Evolutionary conservation across 2,329 filamentous ascomycete genomes (phyloP).

Genomic region (Aureobasidium sp.): DNA sequence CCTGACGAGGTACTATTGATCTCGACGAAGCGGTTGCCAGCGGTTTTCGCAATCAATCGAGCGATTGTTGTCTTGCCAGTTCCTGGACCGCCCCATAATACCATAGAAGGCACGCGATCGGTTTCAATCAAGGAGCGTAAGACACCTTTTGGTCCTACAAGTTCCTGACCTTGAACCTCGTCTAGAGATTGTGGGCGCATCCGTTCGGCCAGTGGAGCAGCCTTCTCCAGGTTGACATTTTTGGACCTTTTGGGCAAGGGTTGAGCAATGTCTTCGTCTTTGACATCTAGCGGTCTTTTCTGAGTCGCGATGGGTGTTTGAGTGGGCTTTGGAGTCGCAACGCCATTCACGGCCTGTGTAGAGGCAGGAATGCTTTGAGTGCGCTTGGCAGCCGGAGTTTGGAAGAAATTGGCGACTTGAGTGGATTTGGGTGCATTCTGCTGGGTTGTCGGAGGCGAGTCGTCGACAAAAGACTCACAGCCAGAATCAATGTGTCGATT

Average conservation of each 20-base stretch:
- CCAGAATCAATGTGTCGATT: conserved; percentile 85
- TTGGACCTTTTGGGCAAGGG: conserved; percentile 57
- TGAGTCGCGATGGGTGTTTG: not conserved
- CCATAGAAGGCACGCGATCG: conserved; percentile 85
- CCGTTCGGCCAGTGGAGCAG: conserved; percentile 81
- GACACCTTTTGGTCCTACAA: conserved; percentile 78
- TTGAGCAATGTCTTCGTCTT: conserved; percentile 10
- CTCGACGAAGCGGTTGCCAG: conserved; percentile 82
- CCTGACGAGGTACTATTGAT: conserved; percentile 89
- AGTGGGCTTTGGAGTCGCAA: not conserved
- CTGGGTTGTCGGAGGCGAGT: conserved; percentile 35
- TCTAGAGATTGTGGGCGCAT: conserved; percentile 82
- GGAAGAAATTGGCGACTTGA: conserved; percentile 47
- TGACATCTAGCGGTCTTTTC: conserved; percentile 6
- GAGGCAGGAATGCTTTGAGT: not conserved
- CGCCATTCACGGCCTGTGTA: conserved; percentile 18
- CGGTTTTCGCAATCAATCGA: conserved; percentile 74
- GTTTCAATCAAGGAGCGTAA: conserved; percentile 78
- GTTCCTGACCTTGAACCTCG: conserved; percentile 82
- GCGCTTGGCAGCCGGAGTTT: conserved; percentile 42
- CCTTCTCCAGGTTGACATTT: conserved; percentile 50
- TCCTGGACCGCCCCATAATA: conserved; percentile 78
- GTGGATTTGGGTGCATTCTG: conserved; percentile 33
- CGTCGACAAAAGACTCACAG: conserved; percentile 60
- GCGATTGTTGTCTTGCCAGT: conserved; percentile 91